phyloP scores from a whole-genome alignment of 139 green algal genomes.

The Monoraphidium neglectum region DNA sequence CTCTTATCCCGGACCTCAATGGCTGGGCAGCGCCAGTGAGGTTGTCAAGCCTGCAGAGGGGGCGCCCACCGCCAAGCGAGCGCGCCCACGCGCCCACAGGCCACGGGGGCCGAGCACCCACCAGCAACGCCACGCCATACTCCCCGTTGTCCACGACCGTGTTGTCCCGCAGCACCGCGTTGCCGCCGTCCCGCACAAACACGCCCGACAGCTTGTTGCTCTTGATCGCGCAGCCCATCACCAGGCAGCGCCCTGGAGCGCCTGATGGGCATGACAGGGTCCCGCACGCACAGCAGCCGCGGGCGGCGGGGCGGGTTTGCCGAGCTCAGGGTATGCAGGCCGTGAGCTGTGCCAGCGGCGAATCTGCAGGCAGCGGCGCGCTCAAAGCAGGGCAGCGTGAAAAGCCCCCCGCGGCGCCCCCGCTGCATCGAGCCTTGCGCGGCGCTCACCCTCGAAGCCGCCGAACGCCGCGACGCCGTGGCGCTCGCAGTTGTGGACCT shows the following conservation, averaged over 20 bases:
- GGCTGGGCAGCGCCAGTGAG: too few species aligned
- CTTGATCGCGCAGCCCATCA: conserved; percentile 1
- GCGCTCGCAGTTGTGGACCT: conserved; percentile 7
- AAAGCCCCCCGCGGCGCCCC: too few species aligned
- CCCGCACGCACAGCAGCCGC: not conserved
- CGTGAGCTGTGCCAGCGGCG: not conserved
- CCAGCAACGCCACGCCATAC: conserved; percentile 12
- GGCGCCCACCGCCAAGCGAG: too few species aligned
- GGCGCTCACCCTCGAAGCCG: conserved; percentile 9
- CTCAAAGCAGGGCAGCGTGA: not conserved
- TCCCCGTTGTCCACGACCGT: not conserved
- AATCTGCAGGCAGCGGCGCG: not conserved
- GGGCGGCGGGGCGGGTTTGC: not conserved
- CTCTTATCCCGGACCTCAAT: too few species aligned
- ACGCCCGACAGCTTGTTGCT: conserved; percentile 21
- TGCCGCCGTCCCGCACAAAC: conserved; percentile 6
- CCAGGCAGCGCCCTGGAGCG: not conserved
- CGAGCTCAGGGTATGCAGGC: not conserved
- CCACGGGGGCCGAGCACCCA: not conserved
- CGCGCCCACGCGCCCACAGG: not conserved
- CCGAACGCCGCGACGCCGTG: conserved; percentile 27
- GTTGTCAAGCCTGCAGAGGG: too few species aligned
- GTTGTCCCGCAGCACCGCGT: not conserved
- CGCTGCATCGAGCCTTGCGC: not conserved
- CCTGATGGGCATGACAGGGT: too few species aligned